Percentiles rank a stretch among this genome's conserved stretches.
phyloP scores from a whole-genome alignment of 805 yeast genomes.

The Schwanniomyces sp. region DNA sequence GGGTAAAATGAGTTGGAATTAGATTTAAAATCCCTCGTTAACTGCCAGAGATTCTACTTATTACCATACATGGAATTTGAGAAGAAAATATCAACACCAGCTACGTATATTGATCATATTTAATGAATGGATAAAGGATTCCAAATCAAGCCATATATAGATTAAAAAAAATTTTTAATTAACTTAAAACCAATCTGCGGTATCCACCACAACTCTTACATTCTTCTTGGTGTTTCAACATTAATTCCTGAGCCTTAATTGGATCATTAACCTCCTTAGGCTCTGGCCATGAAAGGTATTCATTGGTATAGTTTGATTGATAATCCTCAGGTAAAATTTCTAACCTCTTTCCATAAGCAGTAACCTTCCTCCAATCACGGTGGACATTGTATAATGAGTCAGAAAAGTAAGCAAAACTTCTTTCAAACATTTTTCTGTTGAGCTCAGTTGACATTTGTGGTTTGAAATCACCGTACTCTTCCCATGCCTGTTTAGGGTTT shows the following conservation, averaged over 20 bases:
- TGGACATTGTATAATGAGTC: slow-evolving; percentile 52
- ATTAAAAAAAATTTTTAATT: background rate
- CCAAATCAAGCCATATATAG: background rate
- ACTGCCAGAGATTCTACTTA: too few species aligned
- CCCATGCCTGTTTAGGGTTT: slow-evolving; percentile 47
- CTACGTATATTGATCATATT: background rate
- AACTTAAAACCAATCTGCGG: slow-evolving; percentile 38
- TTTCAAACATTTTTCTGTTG: slow-evolving; percentile 47
- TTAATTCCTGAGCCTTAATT: slow-evolving; percentile 45
- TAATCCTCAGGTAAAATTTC: slow-evolving; percentile 51
- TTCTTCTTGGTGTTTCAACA: slow-evolving; percentile 45
- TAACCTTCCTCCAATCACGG: slow-evolving; percentile 59
- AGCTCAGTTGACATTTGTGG: slow-evolving; percentile 44
- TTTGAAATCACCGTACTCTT: slow-evolving; percentile 46
- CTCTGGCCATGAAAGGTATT: slow-evolving; percentile 49
- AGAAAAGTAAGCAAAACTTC: slow-evolving; percentile 57
- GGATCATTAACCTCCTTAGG: slow-evolving; percentile 50
- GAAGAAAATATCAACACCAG: background rate
- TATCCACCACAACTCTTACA: slow-evolving; percentile 50
- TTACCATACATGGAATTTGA: background rate
- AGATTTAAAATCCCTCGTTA: too few species aligned
- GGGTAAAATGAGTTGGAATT: too few species aligned
- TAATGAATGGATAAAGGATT: background rate
- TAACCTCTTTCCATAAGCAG: slow-evolving; percentile 54
- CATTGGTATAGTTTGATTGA: slow-evolving; percentile 50